Conservation (phyloP, 169 alveolate genomes). For the Pseudocohnilembus persalinus region DNA sequence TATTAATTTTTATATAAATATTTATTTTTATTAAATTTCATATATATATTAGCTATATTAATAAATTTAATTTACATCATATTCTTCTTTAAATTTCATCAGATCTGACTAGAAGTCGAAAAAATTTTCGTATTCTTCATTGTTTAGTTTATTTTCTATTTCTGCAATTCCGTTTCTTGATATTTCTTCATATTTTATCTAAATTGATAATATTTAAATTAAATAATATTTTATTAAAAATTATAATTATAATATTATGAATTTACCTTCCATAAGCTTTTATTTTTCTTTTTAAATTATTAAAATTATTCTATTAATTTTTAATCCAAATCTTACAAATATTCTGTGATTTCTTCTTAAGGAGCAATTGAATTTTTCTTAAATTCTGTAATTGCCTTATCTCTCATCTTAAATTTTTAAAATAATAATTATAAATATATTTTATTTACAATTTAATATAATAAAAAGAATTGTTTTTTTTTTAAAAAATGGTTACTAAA, state of each 20-base stretch:
- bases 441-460: neutral
- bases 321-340: conserved; percentile 47
- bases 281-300: conserved; percentile 36
- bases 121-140: conserved; percentile 50
- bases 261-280: conserved; percentile 27
- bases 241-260: too few relatives aligned
- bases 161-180: conserved; percentile 21
- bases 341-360: conserved; percentile 53
- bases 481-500: conserved; percentile 31
- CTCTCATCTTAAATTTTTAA: conserved; percentile 15
- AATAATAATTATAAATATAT: neutral
- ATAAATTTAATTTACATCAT: conserved; percentile 13
- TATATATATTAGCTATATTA: too few relatives aligned
- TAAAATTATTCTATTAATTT: conserved; percentile 38
- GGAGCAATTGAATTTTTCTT: conserved; percentile 49
- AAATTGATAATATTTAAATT: neutral
- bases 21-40: too few relatives aligned
- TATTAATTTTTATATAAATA: too few relatives aligned
- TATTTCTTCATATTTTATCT: conserved; percentile 40
- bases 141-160: conserved; percentile 39
- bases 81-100: conserved; percentile 50
- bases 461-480: neutral
- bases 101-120: conserved; percentile 56
- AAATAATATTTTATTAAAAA: conserved; percentile 11
- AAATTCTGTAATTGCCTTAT: conserved; percentile 46